Conservation (phyloP, 306 rosid genomes). For the Cajanus cajan region DNA sequence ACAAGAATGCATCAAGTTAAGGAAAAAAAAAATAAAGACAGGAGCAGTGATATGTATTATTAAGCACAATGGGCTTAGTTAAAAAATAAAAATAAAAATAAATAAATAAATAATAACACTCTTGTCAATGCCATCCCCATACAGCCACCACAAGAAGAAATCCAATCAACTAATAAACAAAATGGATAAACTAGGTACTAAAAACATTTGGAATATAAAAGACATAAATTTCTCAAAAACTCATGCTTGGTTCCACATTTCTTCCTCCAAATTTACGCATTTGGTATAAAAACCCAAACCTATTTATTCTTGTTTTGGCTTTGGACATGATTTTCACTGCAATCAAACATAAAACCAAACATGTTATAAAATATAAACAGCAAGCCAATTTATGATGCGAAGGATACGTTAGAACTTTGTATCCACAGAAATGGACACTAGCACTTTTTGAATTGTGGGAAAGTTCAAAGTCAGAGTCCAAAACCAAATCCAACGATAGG, state of each 20-base stretch:
- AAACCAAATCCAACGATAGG: slow-evolving; percentile 55
- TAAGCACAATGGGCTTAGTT: no score
- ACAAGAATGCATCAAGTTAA: slow-evolving; percentile 39
- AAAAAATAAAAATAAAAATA: no score
- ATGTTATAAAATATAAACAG: not conserved
- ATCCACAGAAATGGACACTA: slow-evolving; percentile 62
- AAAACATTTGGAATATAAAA: no score
- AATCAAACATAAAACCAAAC: no score
- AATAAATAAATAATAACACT: no score
- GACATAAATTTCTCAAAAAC: no score
- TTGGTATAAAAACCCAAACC: no score
- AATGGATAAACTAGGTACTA: not conserved
- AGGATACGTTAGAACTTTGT: slow-evolving; percentile 62
- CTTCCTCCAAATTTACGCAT: no score
- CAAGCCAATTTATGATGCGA: not conserved
- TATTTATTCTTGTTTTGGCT: no score
- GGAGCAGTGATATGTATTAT: no score
- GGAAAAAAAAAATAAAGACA: slow-evolving; percentile 27
- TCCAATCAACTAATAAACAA: not conserved
- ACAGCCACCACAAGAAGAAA: not conserved
- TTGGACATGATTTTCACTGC: no score
- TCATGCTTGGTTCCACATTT: no score
- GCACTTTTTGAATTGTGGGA: slow-evolving; percentile 70
- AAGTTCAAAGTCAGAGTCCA: slow-evolving; percentile 64
- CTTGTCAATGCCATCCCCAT: not conserved